Base-by-base conservation (phyloP, 2,329 filamentous ascomycete species). In the Arthroderma uncinatum region DNA sequence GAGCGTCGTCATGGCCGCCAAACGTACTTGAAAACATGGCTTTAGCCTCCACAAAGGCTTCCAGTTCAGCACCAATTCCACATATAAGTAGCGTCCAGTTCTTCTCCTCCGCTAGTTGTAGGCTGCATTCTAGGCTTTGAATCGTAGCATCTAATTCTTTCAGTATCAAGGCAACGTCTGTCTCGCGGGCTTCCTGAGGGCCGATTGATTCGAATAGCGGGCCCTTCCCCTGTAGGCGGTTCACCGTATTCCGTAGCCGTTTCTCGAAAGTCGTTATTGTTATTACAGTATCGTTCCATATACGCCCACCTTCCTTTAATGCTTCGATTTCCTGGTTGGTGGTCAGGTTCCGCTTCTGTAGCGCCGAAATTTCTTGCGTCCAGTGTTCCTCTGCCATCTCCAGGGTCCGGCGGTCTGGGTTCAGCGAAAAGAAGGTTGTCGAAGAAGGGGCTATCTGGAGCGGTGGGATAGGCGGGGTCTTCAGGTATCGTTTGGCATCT, bases 21-120 rank as follows among this genome's bases (percentile, higher is more conserved):
- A 75, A 70, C 7, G 67, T 65, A 30, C 64, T 66, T 34, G 67
- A 59, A 34, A 78, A 66, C 59, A 74, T 63, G 8, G 55, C 60
- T 58, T 65, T 66, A 12, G 71, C 75, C 64, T 74, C 68, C 37
- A 65, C 65, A 48, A 78, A 66, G 5, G 82, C 81, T 61, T 82
- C 80, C 2, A 84, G 68, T 64, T 85, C 82, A 0, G 82, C 80
- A 2, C 80, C 80, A 59, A 85, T 80, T 55, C 81, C 81, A 58
- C 79, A 82, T 25, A 83, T 76, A 30, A 85, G 73, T 19, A 85
- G 68, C 55, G 78, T 83, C 82, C 82, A 85, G 54, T 76, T 74
- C 52, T 74, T 75, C 4, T 73, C 70, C 55, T 81, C 76, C 0
- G 81, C 80, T 16, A 76, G 62, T 12, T 76, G 71, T 54, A 81